Evolutionary conservation across 2,329 filamentous ascomycete species (phyloP), one percentile per base, ranked within the genome.

Genomic region (Cercospora sp.): DNA sequence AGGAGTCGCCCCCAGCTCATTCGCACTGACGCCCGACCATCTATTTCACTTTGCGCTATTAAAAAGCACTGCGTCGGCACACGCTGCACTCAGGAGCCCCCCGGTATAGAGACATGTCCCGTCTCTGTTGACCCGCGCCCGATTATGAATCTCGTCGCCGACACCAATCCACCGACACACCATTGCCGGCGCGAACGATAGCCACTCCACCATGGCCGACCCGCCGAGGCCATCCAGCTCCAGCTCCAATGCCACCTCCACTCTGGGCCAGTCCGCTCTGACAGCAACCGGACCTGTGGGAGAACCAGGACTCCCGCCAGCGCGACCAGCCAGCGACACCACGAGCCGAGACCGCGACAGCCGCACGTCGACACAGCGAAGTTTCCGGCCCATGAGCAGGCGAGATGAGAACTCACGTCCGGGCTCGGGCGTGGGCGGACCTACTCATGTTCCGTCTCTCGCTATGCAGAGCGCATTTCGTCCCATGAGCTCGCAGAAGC

Each of bases 401-500:
- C 45, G 61, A 40, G 49, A 57, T 18, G 65, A 51, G 57, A 45
- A 45, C 45, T 76, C 65, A 77, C 77, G 75, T 66, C 85, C 84
- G 16, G 94, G 90, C 72, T 85, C 91, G 51, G 85, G 90, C 57
- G 65, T 73, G 37, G 93, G 90, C 77, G 63, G 55, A 24, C 88
- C 90, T 76, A 95, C 92, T 51, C 95, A 99, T 83, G 93, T 97
- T 21, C 94, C 95, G 1, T 93, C 91, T 1, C 83, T 99, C 63
- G 90, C 93, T 2, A 93, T 93, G 16, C 91, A 94, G 76, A 94
- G 92, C 64, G 98, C 99, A 82, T 97, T 97, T 78, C 91, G 90
- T 24, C 95, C 95, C 45, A 97, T 99, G 93, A 98, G 94, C 81
- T 97, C 94, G 26, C 93, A 97, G 79, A 91, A 93, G 78, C 84